Evolutionary conservation across 345 rosid genomes (phyloP).

Genomic region (Lepidium didymum): DNA sequence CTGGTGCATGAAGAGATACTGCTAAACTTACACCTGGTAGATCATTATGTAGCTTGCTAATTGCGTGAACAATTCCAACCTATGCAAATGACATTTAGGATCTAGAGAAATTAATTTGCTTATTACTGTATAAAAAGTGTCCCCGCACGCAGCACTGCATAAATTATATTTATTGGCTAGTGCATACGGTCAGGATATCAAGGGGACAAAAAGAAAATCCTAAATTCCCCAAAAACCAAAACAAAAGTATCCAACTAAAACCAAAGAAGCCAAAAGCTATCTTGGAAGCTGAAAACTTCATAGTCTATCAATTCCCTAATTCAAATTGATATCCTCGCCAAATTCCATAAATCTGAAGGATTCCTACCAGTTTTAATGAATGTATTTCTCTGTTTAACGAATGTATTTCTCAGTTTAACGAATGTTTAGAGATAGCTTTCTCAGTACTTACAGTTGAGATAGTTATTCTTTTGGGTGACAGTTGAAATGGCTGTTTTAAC

Average conservation of each 20-base stretch:
- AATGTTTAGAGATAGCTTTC: background rate
- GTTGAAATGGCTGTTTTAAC: conserved; percentile 70
- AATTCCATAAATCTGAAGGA: background rate
- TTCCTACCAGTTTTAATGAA: background rate
- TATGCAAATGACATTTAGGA: conserved; percentile 28
- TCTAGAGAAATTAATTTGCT: background rate
- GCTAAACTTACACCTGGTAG: conserved; percentile 93
- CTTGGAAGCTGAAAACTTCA: background rate
- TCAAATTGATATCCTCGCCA: background rate
- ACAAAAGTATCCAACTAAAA: background rate
- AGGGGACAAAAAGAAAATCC: background rate
- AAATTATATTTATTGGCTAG: background rate
- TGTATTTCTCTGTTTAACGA: background rate
- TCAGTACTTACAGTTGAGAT: conserved; percentile 68
- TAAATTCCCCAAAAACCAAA: background rate
- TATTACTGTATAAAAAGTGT: background rate
- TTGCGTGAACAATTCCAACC: conserved; percentile 93
- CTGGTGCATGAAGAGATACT: conserved; percentile 96
- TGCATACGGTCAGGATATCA: background rate
- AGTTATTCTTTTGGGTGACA: conserved; percentile 80
- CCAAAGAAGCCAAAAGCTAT: background rate
- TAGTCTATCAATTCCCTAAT: background rate
- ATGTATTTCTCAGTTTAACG: background rate
- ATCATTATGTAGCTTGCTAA: conserved; percentile 84
- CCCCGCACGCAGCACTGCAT: background rate